Evolutionary conservation across 75 land plant species (phyloP), one percentile per base, ranked within the genome.

Genomic region (Ceratopteris richardii): DNA sequence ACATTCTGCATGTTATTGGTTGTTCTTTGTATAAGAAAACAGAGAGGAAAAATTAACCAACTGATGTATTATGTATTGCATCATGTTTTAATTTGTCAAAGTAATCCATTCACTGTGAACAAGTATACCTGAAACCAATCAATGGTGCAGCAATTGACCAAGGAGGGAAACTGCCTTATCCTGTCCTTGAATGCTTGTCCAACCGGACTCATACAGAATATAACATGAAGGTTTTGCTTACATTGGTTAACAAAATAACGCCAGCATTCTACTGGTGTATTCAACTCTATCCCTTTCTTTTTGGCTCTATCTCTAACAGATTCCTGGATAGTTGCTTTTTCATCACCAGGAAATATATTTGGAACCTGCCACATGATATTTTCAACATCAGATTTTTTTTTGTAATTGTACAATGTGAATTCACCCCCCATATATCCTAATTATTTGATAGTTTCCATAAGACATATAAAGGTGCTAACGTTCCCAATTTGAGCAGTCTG

Each of bases 151-250:
- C 76, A 73, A 60, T 73, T 73, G 5, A 73, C 76, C 25, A 73
- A 59, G 0, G 76, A 73, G 9, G 76, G 76, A 61, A 73, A 73
- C 42, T 73, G 76, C 13, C 76, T 57, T 5, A 73, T 20, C 0
- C 76, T 57, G 51, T 66, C 70, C 36, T 64, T 73, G 51, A 73
- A 73, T 29, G 76, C 76, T 61, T 73, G 76, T n/a, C 76, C 76
- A 17, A 73, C 76, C 2, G 76, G 76, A 66, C 76, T 73, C 73
- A 73, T 73, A n/a, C 72, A 69, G 31, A 73, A 73, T 23, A 73
- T 37, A 29, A 73, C 55, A 33, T 73, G 76, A 22, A 73, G 54
- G 44, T 73, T 73, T 22, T 69, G 72, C 42, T 65, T 73, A 31
- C 71, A 66, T 53, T 66, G 71, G 36, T 66, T 62, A 1, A 73